These are phyloP conservation scores for Euptelea pleiosperma DNA, from an alignment of 164 flowering plant species.

Conservation along the genomic window DNA sequence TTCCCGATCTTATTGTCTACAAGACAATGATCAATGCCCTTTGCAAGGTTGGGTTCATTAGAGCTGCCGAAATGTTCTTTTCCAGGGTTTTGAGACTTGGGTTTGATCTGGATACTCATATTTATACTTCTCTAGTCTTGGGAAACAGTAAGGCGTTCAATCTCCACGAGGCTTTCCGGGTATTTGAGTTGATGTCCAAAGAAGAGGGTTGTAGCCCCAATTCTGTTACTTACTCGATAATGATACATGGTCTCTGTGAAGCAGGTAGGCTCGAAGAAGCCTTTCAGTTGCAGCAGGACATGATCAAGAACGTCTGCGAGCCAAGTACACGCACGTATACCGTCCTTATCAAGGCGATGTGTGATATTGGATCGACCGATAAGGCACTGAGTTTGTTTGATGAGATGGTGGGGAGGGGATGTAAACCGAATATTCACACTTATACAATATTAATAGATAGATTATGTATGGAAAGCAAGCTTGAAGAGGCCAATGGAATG, in stretches of 20 bases:
- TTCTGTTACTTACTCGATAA: constrained; percentile 24
- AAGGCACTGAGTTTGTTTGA: constrained; percentile 26
- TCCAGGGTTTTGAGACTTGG: constrained; percentile 25
- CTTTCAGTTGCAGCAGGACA: constrained; percentile 21
- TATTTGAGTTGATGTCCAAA: constrained; percentile 27
- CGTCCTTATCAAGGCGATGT: constrained; percentile 28
- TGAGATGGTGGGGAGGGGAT: constrained; percentile 27
- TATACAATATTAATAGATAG: constrained; percentile 32
- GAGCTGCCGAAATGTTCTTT: constrained; percentile 30
- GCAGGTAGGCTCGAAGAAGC: constrained; percentile 27
- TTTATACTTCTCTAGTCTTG: constrained; percentile 30
- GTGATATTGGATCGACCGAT: constrained; percentile 18
- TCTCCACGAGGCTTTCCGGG: constrained; percentile 22
- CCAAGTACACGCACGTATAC: constrained; percentile 30
- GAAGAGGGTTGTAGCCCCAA: constrained; percentile 24
- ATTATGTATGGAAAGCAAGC: constrained; percentile 25
- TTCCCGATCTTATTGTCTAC: constrained; percentile 23
- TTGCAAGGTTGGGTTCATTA: constrained; percentile 29
- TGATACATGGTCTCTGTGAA: constrained; percentile 33
- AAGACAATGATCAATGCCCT: constrained; percentile 30
- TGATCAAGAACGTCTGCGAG: constrained; percentile 29
- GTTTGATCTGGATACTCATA: constrained; percentile 27
- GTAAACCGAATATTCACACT: constrained; percentile 29
- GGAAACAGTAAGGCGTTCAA: constrained; percentile 21
- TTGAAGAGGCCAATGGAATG: constrained; percentile 33